Evolutionary conservation across 345 rosid species (phyloP).

Genomic region (Eucalyptus marginata): DNA sequence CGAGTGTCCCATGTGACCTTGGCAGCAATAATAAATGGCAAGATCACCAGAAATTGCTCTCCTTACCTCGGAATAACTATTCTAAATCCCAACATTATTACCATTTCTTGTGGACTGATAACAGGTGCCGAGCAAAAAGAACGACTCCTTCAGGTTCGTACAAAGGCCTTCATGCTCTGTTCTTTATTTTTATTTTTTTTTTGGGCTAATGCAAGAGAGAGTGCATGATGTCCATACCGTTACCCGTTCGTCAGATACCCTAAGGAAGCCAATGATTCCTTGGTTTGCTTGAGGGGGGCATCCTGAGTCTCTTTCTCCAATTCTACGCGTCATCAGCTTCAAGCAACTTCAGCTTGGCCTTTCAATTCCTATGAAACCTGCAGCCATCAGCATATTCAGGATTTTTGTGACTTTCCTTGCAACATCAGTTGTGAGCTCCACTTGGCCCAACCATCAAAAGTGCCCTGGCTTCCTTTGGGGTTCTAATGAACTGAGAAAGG

Average conservation of each 20-base stretch:
- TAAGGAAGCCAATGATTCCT: background rate
- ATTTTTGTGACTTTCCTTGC: background rate
- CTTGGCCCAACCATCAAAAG: background rate
- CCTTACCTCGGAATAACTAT: background rate
- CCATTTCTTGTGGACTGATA: background rate
- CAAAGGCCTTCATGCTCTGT: background rate
- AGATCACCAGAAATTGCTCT: background rate
- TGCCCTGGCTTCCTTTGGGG: background rate
- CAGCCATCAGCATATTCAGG: background rate
- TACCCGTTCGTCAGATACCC: background rate
- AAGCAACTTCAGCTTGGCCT: background rate
- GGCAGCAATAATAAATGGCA: background rate
- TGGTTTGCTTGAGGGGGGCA: background rate
- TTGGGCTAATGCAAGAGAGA: background rate
- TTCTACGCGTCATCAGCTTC: background rate
- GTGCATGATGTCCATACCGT: background rate
- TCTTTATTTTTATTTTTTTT: background rate
- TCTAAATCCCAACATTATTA: background rate
- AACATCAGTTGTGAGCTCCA: background rate
- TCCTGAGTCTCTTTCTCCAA: background rate
- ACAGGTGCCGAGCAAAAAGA: background rate
- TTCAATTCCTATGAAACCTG: background rate
- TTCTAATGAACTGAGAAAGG: background rate
- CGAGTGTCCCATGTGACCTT: background rate
- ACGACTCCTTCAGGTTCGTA: background rate